Percentiles rank a stretch among this genome's conserved stretches.
Conservation (phyloP, 1,284 basidiomycete species). For the Cryptococcus jaspeensis region DNA sequence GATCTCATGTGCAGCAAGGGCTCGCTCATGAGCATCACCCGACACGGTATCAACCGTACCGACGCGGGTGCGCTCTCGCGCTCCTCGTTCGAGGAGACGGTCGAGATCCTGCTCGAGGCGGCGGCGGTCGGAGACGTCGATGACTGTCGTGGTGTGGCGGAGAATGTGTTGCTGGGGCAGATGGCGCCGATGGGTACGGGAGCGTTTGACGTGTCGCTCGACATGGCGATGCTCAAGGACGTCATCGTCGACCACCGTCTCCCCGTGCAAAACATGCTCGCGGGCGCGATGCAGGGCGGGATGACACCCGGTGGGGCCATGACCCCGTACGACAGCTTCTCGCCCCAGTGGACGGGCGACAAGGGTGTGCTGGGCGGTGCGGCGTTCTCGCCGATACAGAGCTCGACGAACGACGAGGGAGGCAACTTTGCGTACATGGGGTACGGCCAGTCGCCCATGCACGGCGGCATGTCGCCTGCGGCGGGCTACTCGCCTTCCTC, state of each 20-base stretch:
- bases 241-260: constrained; percentile 95
- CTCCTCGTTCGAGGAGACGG: constrained; percentile 99
- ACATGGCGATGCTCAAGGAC: constrained; percentile 98
- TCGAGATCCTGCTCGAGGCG: constrained; percentile 98
- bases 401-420: constrained; percentile 78
- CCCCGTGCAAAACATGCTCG: constrained; percentile 78
- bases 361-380: constrained; percentile 74
- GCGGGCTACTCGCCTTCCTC: constrained; percentile 59
- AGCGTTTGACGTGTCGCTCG: constrained; percentile 91
- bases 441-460: constrained; percentile 78
- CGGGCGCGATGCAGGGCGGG: constrained; percentile 65
- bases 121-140: constrained; percentile 97
- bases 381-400: constrained; percentile 90
- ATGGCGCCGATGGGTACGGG: constrained; percentile 98
- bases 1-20: constrained; percentile 99
- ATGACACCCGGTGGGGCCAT: constrained; percentile 83
- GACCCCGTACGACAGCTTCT: constrained; percentile 92
- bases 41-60: constrained; percentile 97
- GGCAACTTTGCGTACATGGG: constrained; percentile 67
- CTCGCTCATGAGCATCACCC: constrained; percentile 95
- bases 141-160: constrained; percentile 95
- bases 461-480: constrained; percentile 62
- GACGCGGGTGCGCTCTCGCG: constrained; percentile 97
- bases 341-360: constrained; percentile 56
- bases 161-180: constrained; percentile 98